Evolutionary conservation across 352 stramenopile genomes (phyloP), one percentile per base, ranked within the genome.

Genomic region (Globisporangium radiosum): DNA sequence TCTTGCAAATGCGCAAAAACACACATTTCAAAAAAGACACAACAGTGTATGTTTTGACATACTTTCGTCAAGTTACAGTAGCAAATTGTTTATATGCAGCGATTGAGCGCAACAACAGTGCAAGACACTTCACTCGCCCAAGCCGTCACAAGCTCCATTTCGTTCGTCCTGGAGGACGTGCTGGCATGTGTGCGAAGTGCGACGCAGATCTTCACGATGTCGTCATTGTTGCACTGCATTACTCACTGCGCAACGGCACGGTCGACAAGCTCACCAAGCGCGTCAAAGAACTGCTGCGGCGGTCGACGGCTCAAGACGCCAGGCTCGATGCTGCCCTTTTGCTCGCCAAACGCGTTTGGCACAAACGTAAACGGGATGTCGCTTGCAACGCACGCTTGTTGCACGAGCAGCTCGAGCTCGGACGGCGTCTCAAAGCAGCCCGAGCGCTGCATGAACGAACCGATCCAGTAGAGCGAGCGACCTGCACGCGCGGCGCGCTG

Each of bases 391-490:
- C 79, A 88, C n/a, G 81, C 81, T 9, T 62, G 60, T 42, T 77
- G 63, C 2, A 91, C 59, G 19, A 72, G 58, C 10, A 73, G 58
- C 52, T 92, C 82, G 11, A 92, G 60, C 43, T 62, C 54, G 5
- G 79, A 90, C 5, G 82, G 78, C 14, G 81, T 54, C 62, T 88
- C 74, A 52, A 92, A 92, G 62, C 80, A 90, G 1, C 79, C 80
- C 4, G 65, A 69, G 37, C 79, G 78, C 57, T 79, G 67, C 78
- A 92, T 85, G 54, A 87, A 88, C 49, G 54, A 80, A 15, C 79
- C 78, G 54, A 92, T 90, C 79, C 79, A 90, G 56, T 73, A 71
- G 47, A 92, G 54, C 19, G 73, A 75, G 44, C 74, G 81, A 48
- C 70, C 70, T 51, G 69, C 65, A n/a, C 52, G 58, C 5, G 68